Evolutionary conservation across 2,329 filamentous ascomycete species (phyloP).

Genomic region (Curvularia lunata): DNA sequence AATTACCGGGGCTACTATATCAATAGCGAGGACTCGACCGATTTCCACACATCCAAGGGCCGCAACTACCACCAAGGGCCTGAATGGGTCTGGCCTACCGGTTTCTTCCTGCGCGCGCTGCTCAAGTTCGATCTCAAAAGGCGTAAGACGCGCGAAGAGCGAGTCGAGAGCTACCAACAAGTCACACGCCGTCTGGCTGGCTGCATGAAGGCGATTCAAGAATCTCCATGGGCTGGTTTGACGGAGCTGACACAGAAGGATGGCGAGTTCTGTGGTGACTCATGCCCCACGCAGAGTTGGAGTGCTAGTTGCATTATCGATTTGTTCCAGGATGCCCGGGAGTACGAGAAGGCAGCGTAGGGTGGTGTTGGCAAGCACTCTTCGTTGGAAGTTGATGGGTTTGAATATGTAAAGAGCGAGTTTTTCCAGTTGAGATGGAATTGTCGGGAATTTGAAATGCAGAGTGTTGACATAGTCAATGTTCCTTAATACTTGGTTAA

Average conservation of each 20-base stretch:
- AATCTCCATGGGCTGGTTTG: constrained; percentile 86
- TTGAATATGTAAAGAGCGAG: not conserved
- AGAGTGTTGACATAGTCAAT: not conserved
- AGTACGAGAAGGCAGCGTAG: constrained; percentile 33
- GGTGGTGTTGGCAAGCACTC: not conserved
- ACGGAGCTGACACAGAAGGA: constrained; percentile 92
- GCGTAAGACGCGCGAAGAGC: constrained; percentile 68
- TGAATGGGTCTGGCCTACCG: constrained; percentile 97
- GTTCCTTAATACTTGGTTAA: too few species aligned
- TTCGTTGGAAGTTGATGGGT: constrained; percentile 2
- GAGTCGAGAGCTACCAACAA: constrained; percentile 91
- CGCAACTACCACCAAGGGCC: constrained; percentile 98
- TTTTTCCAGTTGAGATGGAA: not conserved
- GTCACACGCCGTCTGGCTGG: constrained; percentile 81
- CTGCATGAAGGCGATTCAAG: constrained; percentile 82
- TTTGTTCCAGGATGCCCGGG: constrained; percentile 84
- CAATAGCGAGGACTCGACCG: constrained; percentile 89
- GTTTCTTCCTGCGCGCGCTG: constrained; percentile 90
- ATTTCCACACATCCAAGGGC: constrained; percentile 92
- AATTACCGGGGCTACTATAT: constrained; percentile 96
- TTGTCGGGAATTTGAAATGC: not conserved
- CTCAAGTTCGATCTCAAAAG: constrained; percentile 87
- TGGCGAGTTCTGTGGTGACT: constrained; percentile 83
- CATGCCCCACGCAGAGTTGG: constrained; percentile 96
- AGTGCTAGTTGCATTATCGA: constrained; percentile 94